A percentile compares a stretch with the other conserved stretches of the same genome.
Evolutionary conservation across 352 stramenopile species (phyloP).

Genomic region (Bremia lactucae): DNA sequence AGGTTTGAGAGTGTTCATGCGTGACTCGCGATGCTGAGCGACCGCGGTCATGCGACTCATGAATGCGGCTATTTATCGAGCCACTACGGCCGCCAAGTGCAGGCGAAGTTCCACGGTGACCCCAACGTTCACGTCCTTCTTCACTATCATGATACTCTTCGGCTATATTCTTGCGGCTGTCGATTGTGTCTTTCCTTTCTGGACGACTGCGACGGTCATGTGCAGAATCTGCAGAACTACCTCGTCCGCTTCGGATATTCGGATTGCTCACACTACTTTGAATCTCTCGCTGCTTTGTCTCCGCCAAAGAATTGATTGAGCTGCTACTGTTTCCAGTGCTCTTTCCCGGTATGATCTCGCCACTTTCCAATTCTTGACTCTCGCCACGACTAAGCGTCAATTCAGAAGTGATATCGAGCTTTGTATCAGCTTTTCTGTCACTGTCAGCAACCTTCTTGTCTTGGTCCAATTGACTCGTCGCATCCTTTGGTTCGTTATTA

Average conservation of each 20-base stretch:
- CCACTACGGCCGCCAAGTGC: constrained; percentile 5
- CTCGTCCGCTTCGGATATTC: constrained; percentile 8
- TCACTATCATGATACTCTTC: constrained; percentile 15
- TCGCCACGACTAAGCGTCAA: constrained; percentile 10
- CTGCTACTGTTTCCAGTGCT: constrained; percentile 8
- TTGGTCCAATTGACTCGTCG: constrained; percentile 11
- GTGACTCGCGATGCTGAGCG: constrained; percentile 16
- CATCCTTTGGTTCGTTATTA: constrained; percentile 10
- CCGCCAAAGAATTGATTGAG: constrained; percentile 2
- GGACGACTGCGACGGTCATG: constrained; percentile 16
- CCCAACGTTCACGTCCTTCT: constrained; percentile 22
- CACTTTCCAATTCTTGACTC: constrained; percentile 41
- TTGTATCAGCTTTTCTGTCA: constrained; percentile 12
- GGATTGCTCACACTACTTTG: constrained; percentile 21
- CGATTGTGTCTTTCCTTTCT: constrained; percentile 12
- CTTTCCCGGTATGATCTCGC: constrained; percentile 34
- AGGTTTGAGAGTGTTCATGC: constrained; percentile 19
- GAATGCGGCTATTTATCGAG: constrained; percentile 10
- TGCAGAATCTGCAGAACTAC: constrained; percentile 9
- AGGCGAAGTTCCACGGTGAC: constrained; percentile 23
- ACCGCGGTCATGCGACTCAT: constrained; percentile 15
- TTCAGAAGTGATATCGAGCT: constrained; percentile 7
- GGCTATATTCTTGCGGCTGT: constrained; percentile 5
- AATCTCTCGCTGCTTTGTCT: constrained; percentile 11
- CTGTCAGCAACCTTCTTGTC: constrained; percentile 16